Percentiles rank a stretch among this genome's conserved stretches.
phyloP scores from a whole-genome alignment of 441 rosid genomes.

The Erysimum cheiri region DNA sequence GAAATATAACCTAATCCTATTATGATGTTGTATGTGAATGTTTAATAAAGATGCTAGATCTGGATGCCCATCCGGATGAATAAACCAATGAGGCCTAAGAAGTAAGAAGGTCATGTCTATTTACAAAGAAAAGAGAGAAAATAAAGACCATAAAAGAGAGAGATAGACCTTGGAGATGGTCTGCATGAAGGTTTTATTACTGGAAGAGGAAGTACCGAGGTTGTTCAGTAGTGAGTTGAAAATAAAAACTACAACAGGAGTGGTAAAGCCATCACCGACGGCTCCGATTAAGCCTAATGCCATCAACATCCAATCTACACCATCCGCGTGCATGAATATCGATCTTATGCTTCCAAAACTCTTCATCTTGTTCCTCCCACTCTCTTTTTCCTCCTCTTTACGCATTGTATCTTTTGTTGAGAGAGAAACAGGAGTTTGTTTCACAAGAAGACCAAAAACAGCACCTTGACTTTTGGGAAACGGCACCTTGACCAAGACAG shows the following conservation, averaged over 20 bases:
- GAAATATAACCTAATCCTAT: too few species aligned
- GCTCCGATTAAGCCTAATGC: slow-evolving; percentile 67
- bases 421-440: background rate
- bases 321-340: slow-evolving; percentile 49
- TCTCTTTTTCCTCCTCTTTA: background rate
- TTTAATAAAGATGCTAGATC: too few species aligned
- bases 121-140: background rate
- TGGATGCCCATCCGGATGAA: too few species aligned
- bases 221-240: slow-evolving; percentile 63
- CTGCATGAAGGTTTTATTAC: background rate
- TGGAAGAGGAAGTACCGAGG: background rate
- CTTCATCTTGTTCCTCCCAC: background rate
- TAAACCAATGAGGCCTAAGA: too few species aligned
- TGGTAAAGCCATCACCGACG: slow-evolving; percentile 65
- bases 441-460: background rate
- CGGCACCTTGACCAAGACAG: too few species aligned
- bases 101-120: background rate
- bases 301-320: slow-evolving; percentile 66
- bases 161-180: background rate
- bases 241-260: slow-evolving; percentile 57
- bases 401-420: background rate
- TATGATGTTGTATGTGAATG: too few species aligned
- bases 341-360: background rate
- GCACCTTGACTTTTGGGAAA: background rate
- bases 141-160: background rate